Evolutionary conservation across 2,329 filamentous ascomycete species (phyloP), one percentile per base, ranked within the genome.

Genomic region (Colletotrichum siamense): DNA sequence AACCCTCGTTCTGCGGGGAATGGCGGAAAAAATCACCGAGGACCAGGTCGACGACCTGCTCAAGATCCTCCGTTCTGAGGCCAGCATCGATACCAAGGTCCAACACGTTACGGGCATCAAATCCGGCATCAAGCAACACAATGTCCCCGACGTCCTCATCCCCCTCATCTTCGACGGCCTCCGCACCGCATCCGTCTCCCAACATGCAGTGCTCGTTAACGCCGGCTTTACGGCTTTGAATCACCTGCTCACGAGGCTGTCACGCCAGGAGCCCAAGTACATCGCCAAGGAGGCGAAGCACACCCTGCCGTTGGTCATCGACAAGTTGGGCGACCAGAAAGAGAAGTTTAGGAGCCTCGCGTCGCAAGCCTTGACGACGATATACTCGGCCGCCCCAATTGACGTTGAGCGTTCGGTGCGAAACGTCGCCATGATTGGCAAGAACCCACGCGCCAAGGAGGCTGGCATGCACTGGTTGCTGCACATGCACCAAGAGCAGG

Each of bases 91-190:
- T 81, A 86, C 89, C 68, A 96, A 96, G 83, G 90, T 95, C 78
- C 88, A 92, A 78, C 90, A 91, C 70, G 91, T 98, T 80, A 95
- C 92, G 76, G 89, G 88, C 81, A 88, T 96, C 85, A 98, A 98
- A 86, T 96, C 95, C 59, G 92, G 93, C 83, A 98, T 98, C 89
- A 98, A 98, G 85, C 96, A 98, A 85, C 94, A 95, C 83, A 96
- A 96, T 87, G 95, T 98, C 62, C 95, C 95, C 77, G 95, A 98
- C 79, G 85, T 86, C 71, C 91, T 90, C 81, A 91, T 98, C 80
- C 86, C 92, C 30, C 89, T 92, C 74, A 92, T 98, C 78, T 98
- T 98, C 85, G 95, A 98, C 77, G 95, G 94, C 78, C 89, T 98
- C 81, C 94, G 94, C 78, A 87, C 92, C 69, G 94, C 95, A 76